phyloP scores from a whole-genome alignment of 2,329 filamentous ascomycete genomes.

The Dichotomopilus funicola region DNA sequence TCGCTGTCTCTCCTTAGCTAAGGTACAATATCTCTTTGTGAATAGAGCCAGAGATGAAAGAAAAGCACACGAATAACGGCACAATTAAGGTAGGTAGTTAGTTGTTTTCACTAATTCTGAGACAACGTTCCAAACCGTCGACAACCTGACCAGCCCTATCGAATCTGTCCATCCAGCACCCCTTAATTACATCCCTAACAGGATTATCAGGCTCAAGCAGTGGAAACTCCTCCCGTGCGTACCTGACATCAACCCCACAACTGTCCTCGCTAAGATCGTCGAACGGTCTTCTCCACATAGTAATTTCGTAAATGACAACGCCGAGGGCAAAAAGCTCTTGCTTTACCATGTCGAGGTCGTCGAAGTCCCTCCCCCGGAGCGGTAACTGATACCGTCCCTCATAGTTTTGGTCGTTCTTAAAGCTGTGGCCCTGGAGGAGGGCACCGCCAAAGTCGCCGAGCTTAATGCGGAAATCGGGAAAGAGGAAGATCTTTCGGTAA shows the following conservation, averaged over 20 bases:
- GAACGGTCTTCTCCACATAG: not conserved
- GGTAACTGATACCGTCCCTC: constrained; percentile 5
- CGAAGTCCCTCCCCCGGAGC: not conserved
- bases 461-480: constrained; percentile 3
- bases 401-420: not conserved
- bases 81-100: no score
- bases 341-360: not conserved
- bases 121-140: not conserved
- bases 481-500: constrained; percentile 2
- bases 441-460: constrained; percentile 5
- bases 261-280: not conserved
- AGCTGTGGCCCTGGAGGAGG: not conserved
- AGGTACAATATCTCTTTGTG: no score
- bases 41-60: no score
- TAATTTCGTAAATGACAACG: constrained; percentile 3
- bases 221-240: constrained; percentile 8
- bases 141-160: not conserved
- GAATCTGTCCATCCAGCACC: constrained; percentile 4
- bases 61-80: no score
- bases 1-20: no score
- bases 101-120: no score
- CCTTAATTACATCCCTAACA: not conserved
- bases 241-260: constrained; percentile 9
- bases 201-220: not conserved
- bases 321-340: constrained; percentile 4